A percentile compares a stretch with the other conserved stretches of the same genome.
Evolutionary conservation across 805 yeast species (phyloP).

Genomic region (Ogataea nakhonphanomensis): DNA sequence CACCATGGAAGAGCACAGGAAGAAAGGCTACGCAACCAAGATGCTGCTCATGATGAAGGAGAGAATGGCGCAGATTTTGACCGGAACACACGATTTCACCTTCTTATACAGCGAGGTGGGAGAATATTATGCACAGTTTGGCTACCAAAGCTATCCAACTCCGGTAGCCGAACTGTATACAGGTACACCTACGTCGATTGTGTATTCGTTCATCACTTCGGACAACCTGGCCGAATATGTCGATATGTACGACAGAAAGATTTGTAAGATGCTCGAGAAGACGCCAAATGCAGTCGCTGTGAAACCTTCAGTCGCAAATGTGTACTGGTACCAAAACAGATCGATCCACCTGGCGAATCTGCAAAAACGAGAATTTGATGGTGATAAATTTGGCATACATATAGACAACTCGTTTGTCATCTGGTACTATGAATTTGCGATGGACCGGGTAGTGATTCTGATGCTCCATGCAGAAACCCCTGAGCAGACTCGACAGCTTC

Average conservation of each 20-base stretch:
- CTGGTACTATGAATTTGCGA: slow-evolving; percentile 40
- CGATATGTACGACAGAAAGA: slow-evolving; percentile 8
- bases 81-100: slow-evolving; percentile 33
- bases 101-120: slow-evolving; percentile 74
- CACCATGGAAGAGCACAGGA: slow-evolving; percentile 46
- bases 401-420: slow-evolving; percentile 31
- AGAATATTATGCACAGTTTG: slow-evolving; percentile 59
- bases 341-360: slow-evolving; percentile 21
- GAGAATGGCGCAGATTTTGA: slow-evolving; percentile 13
- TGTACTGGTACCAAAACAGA: slow-evolving; percentile 43
- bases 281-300: neutral
- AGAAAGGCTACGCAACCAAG: slow-evolving; percentile 50
- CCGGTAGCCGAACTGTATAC: slow-evolving; percentile 16
- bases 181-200: neutral
- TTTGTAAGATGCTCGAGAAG: neutral
- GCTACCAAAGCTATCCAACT: slow-evolving; percentile 38
- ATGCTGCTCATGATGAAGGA: slow-evolving; percentile 42
- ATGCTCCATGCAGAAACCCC: slow-evolving; percentile 17
- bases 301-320: slow-evolving; percentile 31
- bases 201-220: neutral
- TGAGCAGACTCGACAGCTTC: slow-evolving; percentile 12
- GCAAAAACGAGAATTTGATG: neutral
- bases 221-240: slow-evolving; percentile 4
- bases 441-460: slow-evolving; percentile 15
- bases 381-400: slow-evolving; percentile 10